phyloP scores from a whole-genome alignment of 106 monocot species.

The Gastrodia elata region DNA sequence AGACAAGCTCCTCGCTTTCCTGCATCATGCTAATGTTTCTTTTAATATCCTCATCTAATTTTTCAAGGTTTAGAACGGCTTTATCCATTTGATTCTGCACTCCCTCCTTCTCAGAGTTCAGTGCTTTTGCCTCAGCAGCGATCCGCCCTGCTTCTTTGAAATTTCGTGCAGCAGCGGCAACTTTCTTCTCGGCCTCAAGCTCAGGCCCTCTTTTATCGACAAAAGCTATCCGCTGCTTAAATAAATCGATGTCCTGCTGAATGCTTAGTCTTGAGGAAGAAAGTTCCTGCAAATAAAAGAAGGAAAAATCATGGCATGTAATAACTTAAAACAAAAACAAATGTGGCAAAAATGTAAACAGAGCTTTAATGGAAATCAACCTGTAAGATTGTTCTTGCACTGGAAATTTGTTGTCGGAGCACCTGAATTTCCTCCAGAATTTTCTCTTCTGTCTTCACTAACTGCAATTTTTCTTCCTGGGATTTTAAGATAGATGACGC shows the following conservation, averaged over 20 bases:
- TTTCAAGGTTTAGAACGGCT: constrained; percentile 34
- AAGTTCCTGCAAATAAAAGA: constrained; percentile 48
- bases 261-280: constrained; percentile 51
- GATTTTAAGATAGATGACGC: constrained; percentile 53
- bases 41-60: constrained; percentile 52
- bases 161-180: constrained; percentile 85
- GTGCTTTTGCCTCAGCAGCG: constrained; percentile 74
- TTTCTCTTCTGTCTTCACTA: constrained; percentile 55
- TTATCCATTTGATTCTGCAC: constrained; percentile 44
- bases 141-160: constrained; percentile 90
- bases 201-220: constrained; percentile 89
- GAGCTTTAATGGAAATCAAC: constrained; percentile 15
- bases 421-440: constrained; percentile 57
- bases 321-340: neutral
- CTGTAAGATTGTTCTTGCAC: constrained; percentile 71
- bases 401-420: constrained; percentile 50
- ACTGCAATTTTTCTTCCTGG: constrained; percentile 58
- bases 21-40: constrained; percentile 34
- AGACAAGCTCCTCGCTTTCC: constrained; percentile 50
- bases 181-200: constrained; percentile 94
- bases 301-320: neutral
- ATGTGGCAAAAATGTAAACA: neutral
- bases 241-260: constrained; percentile 52
- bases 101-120: constrained; percentile 57
- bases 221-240: constrained; percentile 68